Evolutionary conservation across 2,329 filamentous ascomycete genomes (phyloP).

Genomic region (Periconia sp.): DNA sequence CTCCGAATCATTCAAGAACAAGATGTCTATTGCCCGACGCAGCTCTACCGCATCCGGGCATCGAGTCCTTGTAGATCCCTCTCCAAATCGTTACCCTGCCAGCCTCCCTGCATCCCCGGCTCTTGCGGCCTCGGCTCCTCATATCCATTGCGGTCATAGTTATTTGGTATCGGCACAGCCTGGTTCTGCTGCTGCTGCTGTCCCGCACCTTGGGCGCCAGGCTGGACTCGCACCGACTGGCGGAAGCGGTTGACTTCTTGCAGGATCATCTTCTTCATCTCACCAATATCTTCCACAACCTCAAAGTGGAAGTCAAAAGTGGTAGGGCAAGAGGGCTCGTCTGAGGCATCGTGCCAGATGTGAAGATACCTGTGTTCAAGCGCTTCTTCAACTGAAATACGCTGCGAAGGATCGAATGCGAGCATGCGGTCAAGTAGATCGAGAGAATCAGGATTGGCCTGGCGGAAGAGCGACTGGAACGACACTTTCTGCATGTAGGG

Average conservation of each 20-base stretch:
- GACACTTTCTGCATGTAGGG: constrained; percentile 92
- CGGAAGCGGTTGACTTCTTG: constrained; percentile 93
- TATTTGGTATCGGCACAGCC: constrained; percentile 64
- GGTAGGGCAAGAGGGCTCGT: constrained; percentile 90
- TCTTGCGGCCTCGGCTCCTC: constrained; percentile 67
- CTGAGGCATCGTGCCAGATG: constrained; percentile 97
- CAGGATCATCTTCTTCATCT: constrained; percentile 97
- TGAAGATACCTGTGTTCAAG: constrained; percentile 95
- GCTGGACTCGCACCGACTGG: constrained; percentile 52
- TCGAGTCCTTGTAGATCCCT: constrained; percentile 53
- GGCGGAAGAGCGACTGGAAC: constrained; percentile 85
- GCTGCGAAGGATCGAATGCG: constrained; percentile 90
- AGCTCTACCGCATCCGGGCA: constrained; percentile 16
- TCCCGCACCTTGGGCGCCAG: constrained; percentile 29
- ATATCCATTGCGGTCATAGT: constrained; percentile 59
- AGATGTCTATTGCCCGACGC: neutral
- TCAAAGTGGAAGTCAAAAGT: constrained; percentile 99
- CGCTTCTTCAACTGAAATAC: constrained; percentile 91
- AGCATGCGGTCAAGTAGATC: constrained; percentile 97
- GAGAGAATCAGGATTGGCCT: constrained; percentile 93
- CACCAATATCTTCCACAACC: constrained; percentile 88
- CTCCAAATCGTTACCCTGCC: constrained; percentile 45
- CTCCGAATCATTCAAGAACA: neutral
- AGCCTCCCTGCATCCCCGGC: constrained; percentile 42
- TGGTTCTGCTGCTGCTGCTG: constrained; percentile 46